Percentiles rank a stretch among this genome's conserved stretches.
phyloP scores from a whole-genome alignment of 306 rosid species.

The Echinosophora koreensis region DNA sequence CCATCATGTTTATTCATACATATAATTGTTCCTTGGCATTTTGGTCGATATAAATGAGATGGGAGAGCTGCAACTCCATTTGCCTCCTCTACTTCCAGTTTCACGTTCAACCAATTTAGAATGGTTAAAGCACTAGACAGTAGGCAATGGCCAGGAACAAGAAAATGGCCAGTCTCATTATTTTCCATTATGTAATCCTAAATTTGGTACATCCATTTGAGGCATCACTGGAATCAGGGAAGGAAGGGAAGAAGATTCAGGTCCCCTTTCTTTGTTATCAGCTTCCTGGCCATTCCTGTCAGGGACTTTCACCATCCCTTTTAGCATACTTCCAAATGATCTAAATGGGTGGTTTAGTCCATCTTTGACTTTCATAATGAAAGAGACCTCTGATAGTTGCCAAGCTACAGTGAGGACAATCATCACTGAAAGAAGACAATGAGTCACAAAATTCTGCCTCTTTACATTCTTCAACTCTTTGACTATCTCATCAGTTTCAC shows the following conservation, averaged over 20 bases:
- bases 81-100: conserved; percentile 2
- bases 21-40: neutral
- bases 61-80: neutral
- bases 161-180: conserved; percentile 35
- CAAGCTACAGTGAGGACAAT: conserved; percentile 76
- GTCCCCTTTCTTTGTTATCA: conserved; percentile 42
- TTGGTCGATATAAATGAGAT: neutral
- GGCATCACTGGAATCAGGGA: conserved; percentile 60
- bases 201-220: conserved; percentile 44
- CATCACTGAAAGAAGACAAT: conserved; percentile 88
- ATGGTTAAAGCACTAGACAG: neutral
- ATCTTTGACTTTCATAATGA: conserved; percentile 63
- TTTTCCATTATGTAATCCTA: conserved; percentile 25
- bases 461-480: conserved; percentile 71
- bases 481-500: conserved; percentile 58
- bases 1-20: neutral
- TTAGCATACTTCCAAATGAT: conserved; percentile 55
- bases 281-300: conserved; percentile 31
- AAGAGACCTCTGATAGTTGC: conserved; percentile 80
- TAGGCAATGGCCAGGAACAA: neutral
- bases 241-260: conserved; percentile 47
- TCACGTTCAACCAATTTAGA: conserved; percentile 10
- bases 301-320: conserved; percentile 49
- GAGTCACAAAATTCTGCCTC: conserved; percentile 77
- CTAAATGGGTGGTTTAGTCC: conserved; percentile 70